Percentiles rank a stretch among this genome's conserved stretches.
Conservation (phyloP, 208 protist genomes). For the Vickermania ingenoplastis region DNA sequence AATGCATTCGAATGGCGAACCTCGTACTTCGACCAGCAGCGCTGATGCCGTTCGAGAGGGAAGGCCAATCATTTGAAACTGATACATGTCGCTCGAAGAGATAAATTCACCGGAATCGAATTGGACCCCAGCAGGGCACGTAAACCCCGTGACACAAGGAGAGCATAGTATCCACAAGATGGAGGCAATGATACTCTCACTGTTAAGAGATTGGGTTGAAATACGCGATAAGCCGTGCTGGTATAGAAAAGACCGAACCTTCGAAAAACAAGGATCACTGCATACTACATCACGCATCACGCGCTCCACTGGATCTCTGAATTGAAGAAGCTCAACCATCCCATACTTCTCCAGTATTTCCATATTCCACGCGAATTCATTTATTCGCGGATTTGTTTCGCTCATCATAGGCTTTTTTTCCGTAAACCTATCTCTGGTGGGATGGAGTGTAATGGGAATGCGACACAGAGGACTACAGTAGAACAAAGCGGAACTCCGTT, state of each 20-base stretch:
- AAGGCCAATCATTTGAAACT: conserved; percentile 23
- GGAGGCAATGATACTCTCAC: conserved; percentile 18
- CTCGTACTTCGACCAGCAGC: conserved; percentile 12
- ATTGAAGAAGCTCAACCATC: conserved; percentile 16
- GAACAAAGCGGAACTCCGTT: conserved; percentile 29
- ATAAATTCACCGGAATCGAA: conserved; percentile 1
- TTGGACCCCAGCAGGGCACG: conserved; percentile 5
- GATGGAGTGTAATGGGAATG: conserved; percentile 19
- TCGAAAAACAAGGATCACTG: conserved; percentile 8
- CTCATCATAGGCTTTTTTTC: conserved; percentile 1
- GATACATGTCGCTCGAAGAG: not conserved
- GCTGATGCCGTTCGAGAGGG: conserved; percentile 19
- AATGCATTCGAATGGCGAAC: conserved; percentile 13
- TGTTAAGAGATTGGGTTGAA: not conserved
- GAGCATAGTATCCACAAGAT: conserved; percentile 23
- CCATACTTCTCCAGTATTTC: conserved; percentile 28
- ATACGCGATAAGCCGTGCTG: conserved; percentile 10
- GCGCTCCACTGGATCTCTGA: conserved; percentile 5
- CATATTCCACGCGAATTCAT: conserved; percentile 28
- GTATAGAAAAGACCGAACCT: conserved; percentile 17
- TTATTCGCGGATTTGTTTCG: conserved; percentile 9
- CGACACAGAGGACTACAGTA: conserved; percentile 26
- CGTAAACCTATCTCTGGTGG: conserved; percentile 2
- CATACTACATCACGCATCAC: conserved; percentile 11
- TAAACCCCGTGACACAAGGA: conserved; percentile 20